Percentiles rank a stretch among this genome's conserved stretches.
Conservation (phyloP, 2,329 filamentous ascomycete species). For the Diaporthe capsici region DNA sequence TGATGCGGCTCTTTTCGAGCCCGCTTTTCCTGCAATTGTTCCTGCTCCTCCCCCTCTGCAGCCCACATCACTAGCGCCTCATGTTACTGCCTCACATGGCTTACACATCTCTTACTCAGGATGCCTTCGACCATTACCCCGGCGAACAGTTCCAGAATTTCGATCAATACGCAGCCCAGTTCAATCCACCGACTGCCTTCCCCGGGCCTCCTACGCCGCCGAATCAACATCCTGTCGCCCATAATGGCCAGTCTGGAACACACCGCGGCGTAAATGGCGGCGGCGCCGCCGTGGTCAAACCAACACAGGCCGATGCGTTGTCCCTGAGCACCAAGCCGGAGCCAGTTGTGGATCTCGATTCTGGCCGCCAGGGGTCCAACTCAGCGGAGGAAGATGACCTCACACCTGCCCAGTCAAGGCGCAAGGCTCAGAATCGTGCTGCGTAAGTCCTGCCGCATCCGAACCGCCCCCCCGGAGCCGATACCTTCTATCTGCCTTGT, state of each 20-base stretch:
- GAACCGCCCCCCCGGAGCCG: not conserved
- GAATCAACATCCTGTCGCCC: constrained; percentile 51
- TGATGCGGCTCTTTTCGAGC: constrained; percentile 31
- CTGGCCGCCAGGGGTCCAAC: constrained; percentile 59
- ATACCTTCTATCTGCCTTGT: constrained; percentile 11
- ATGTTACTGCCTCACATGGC: constrained; percentile 44
- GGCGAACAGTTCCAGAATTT: constrained; percentile 64
- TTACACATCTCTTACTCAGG: constrained; percentile 59
- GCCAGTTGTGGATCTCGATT: constrained; percentile 49
- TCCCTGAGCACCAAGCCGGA: constrained; percentile 56
- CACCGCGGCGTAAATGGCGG: constrained; percentile 46
- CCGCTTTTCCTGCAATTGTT: constrained; percentile 42
- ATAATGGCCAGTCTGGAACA: constrained; percentile 47
- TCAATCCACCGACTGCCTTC: constrained; percentile 57
- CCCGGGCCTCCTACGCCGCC: constrained; percentile 68
- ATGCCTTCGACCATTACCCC: constrained; percentile 63
- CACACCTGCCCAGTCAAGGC: constrained; percentile 70
- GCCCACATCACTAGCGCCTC: constrained; percentile 46
- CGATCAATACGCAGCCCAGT: constrained; percentile 59
- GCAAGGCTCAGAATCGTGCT: constrained; percentile 73
- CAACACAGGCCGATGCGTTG: constrained; percentile 50
- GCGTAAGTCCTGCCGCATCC: constrained; percentile 62
- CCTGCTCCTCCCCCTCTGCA: constrained; percentile 43
- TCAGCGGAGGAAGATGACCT: constrained; percentile 69
- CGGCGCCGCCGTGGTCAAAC: constrained; percentile 42